These are phyloP conservation scores for Pestalotiopsis sp. DNA, from an alignment of 2,329 filamentous ascomycete species.

Conservation along the genomic window DNA sequence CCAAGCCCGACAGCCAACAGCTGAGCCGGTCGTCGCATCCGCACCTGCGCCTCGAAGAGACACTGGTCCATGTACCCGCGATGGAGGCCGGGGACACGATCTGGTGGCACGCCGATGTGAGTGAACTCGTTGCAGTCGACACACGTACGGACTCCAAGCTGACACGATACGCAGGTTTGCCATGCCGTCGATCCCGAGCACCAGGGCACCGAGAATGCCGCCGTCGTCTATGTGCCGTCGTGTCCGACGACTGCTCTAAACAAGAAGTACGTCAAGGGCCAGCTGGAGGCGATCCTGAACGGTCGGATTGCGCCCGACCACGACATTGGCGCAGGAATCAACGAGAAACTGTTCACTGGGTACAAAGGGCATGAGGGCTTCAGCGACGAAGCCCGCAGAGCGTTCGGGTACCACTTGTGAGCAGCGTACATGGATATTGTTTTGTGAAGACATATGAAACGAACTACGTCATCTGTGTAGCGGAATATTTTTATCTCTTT, in stretches of 20 bases:
- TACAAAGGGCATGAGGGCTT: neutral
- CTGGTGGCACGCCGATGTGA: conserved; percentile 43
- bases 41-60: conserved; percentile 39
- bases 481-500: too few relatives aligned
- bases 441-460: neutral
- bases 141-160: neutral
- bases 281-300: neutral
- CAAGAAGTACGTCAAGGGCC: neutral
- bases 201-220: conserved; percentile 32
- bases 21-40: conserved; percentile 39
- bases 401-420: neutral
- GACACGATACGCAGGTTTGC: conserved; percentile 26
- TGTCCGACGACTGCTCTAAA: conserved; percentile 35
- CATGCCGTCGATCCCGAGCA: conserved; percentile 44
- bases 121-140: conserved; percentile 14
- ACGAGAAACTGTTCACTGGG: conserved; percentile 13
- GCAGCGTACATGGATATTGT: too few relatives aligned
- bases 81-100: conserved; percentile 43
- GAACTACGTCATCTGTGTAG: too few relatives aligned
- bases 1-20: conserved; percentile 34
- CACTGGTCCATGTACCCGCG: conserved; percentile 38
- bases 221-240: conserved; percentile 38
- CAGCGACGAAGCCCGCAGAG: neutral
- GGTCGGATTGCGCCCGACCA: neutral
- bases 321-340: neutral